Base-by-base conservation (phyloP, 75 land plant genomes). In the Pinus tabuliformis region DNA sequence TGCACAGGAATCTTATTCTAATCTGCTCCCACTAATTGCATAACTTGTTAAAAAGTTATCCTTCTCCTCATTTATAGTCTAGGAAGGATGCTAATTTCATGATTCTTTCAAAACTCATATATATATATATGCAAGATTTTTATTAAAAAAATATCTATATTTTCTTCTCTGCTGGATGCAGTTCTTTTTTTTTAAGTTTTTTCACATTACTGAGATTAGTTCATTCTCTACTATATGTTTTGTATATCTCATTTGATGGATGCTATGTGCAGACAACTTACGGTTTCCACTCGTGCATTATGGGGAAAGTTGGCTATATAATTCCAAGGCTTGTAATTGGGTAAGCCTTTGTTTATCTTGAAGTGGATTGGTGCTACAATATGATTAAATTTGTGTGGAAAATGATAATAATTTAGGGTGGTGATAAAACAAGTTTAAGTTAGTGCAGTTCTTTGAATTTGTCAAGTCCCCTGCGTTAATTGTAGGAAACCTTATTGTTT, bases 271-370 rank as follows among this genome's bases (percentile, higher is more conserved):
- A 94, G 97, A 75, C 70, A 24, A 75, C 82, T 30, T 94, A 81
- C 76, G 94, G 94, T 17, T 81, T 83, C 17, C 49, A 82, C 49
- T 94, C 94, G 5, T 94, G 97, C 83, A 84, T 89, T 56, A 81
- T 91, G 90, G 94, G 81, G 14, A 73, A 77, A 57, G 21, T 79
- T 33, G 58, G 58, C 30, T 87, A 78, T 39, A 71, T 87, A 39
- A 74, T 89, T 52, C 83, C 91, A 1, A 78, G 93, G 71, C 83
- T 91, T 56, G 36, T 86, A 3, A 71, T 91, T 0, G 89, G 96
- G 95, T 92, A 92, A 45, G 18, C n/a, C 13, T 3, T 11, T 62
- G 73, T 61, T 30, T 36, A 12, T 68, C n/a, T 68, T 30, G 56
- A 62, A 24, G 6, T 30, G 33, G 20, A 54, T 78, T 52, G 17